A percentile compares a stretch with the other conserved stretches of the same genome.
phyloP scores from a whole-genome alignment of 306 rosid genomes.

The Gleditsia sinensis region DNA sequence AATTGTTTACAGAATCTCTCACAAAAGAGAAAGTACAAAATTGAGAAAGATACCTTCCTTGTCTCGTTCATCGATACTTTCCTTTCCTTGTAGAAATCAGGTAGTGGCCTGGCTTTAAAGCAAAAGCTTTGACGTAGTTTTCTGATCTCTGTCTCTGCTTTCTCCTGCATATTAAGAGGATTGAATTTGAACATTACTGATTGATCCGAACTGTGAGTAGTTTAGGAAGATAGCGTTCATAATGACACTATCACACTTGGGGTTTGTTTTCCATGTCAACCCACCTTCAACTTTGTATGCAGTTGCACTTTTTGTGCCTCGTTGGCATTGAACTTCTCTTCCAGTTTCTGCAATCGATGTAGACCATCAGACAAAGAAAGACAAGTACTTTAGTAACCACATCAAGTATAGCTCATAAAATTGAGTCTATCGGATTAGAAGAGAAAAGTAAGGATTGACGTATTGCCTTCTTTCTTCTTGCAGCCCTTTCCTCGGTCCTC shows the following conservation, averaged over 20 bases:
- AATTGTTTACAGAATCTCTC: neutral
- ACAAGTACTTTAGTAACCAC: conserved; percentile 8
- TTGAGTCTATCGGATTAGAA: neutral
- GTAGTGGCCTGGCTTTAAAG: conserved; percentile 95
- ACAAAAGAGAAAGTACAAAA: neutral
- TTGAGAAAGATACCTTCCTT: conserved; percentile 41
- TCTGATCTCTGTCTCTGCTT: conserved; percentile 67
- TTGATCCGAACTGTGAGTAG: no score
- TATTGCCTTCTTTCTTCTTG: conserved; percentile 84
- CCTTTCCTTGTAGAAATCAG: conserved; percentile 80
- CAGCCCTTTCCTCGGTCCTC: conserved; percentile 93
- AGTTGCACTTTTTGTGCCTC: conserved; percentile 66
- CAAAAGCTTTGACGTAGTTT: conserved; percentile 78
- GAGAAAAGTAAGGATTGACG: conserved; percentile 20
- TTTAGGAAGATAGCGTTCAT: no score
- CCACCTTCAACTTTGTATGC: conserved; percentile 71
- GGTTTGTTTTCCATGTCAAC: conserved; percentile 22
- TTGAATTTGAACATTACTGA: conserved; percentile 11
- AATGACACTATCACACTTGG: neutral
- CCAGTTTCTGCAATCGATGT: conserved; percentile 72
- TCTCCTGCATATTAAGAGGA: conserved; percentile 59
- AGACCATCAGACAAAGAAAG: conserved; percentile 9
- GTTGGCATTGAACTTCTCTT: conserved; percentile 87
- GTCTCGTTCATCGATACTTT: conserved; percentile 53
- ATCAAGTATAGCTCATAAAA: conserved; percentile 6